Evolutionary conservation across 768 basidiomycete species (phyloP).

Genomic region (Russula olivacea): DNA sequence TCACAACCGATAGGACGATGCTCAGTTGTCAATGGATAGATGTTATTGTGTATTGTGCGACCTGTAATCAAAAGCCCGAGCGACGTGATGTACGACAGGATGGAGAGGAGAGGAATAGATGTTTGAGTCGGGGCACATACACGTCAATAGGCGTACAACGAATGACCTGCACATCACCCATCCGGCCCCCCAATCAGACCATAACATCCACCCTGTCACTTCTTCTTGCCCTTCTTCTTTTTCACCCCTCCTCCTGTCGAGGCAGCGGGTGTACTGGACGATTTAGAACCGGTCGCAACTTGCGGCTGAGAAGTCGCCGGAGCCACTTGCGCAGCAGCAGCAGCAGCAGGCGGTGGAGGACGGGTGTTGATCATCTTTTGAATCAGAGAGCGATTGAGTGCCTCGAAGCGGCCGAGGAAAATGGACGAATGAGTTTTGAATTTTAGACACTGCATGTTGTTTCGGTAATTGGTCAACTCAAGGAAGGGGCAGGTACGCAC

Average conservation of each 20-base stretch:
- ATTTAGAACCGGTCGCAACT: constrained; percentile 5
- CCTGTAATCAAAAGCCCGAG: background rate
- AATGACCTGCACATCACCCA: too few species aligned
- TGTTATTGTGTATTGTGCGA: background rate
- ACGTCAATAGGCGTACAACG: background rate
- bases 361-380: constrained; percentile 75
- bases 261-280: constrained; percentile 23
- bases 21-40: background rate
- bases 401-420: constrained; percentile 94
- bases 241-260: constrained; percentile 57
- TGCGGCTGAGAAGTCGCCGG: constrained; percentile 6
- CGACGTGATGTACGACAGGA: background rate
- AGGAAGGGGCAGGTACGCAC: constrained; percentile 42
- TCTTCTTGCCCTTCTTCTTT: constrained; percentile 83
- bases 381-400: constrained; percentile 80
- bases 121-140: constrained; percentile 1
- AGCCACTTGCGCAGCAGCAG: constrained; percentile 10
- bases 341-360: background rate
- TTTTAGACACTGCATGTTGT: constrained; percentile 70
- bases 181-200: background rate
- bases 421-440: constrained; percentile 94
- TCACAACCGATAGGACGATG: background rate
- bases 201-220: constrained; percentile 42
- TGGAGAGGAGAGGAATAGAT: background rate
- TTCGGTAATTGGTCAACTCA: too few species aligned